phyloP scores from a whole-genome alignment of 2,329 filamentous ascomycete species.

The Fusarium goolgardi region DNA sequence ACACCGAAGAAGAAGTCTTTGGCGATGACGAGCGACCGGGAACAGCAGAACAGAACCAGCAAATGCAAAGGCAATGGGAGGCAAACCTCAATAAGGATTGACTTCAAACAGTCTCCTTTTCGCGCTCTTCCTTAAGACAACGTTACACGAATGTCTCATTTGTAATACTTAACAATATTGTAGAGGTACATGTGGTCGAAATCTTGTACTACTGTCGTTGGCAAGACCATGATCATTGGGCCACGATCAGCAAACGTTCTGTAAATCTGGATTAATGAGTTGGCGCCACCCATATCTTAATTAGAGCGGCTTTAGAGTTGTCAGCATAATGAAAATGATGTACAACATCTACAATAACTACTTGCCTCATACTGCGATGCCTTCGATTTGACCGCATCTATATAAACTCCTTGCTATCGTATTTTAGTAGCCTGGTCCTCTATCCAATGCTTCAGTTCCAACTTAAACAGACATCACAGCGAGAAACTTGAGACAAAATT shows the following conservation, averaged over 20 bases:
- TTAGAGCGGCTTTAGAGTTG: slow-evolving; percentile 4
- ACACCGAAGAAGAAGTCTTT: slow-evolving; percentile 42
- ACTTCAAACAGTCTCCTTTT: too few species aligned
- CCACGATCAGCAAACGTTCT: not conserved
- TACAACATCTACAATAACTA: slow-evolving; percentile 2
- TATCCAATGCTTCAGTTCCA: not conserved
- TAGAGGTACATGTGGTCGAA: not conserved
- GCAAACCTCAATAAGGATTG: too few species aligned
- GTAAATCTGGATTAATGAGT: slow-evolving; percentile 15
- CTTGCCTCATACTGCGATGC: not conserved
- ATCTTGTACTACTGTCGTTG: slow-evolving; percentile 2
- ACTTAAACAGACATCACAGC: slow-evolving; percentile 7
- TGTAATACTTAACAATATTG: slow-evolving; percentile 8
- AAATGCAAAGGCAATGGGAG: slow-evolving; percentile 41
- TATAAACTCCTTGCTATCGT: not conserved
- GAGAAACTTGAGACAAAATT: not conserved
- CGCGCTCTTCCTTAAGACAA: too few species aligned
- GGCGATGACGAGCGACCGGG: slow-evolving; percentile 44
- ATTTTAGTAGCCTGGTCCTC: not conserved
- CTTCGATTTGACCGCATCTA: not conserved
- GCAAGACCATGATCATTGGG: not conserved
- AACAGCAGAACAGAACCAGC: slow-evolving; percentile 28
- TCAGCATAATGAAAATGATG: slow-evolving; percentile 4
- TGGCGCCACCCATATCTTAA: slow-evolving; percentile 3
- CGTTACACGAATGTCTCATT: slow-evolving; percentile 11